Base-by-base conservation (phyloP, 2,329 filamentous ascomycete genomes). In the Talaromyces sp. region DNA sequence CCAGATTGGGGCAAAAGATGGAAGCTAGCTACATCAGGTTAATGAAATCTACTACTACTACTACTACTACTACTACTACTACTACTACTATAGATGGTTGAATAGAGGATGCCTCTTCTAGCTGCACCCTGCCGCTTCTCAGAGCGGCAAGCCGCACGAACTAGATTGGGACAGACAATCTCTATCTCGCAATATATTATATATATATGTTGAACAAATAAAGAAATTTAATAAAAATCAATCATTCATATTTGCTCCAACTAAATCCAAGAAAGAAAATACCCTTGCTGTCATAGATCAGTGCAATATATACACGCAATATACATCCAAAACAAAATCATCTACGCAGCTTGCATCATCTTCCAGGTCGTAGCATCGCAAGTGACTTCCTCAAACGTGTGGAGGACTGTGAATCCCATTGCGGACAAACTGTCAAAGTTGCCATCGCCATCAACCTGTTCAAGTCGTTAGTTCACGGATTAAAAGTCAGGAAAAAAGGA, bases 381-480 rank as follows among this genome's bases (percentile, higher is more conserved):
- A 62, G 86, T 89, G 58, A 95, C 84, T 73, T 96, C 90, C 68
- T 96, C 91, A 73, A 92, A 96, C 46, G 83, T 87, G 75, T 93
- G 89, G 64, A 92, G 77, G 51, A 90, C 84, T 64, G 86, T 86
- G 70, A 96, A 96, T 1, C 91, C 91, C 88, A 96, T 91, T 0
- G 85, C 86, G 59, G 87, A 81, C 61, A 96, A 78, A 38, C 87
- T 86, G 72, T 95, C 90, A 64, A 86, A 85, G 54, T 86, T 85
- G 58, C 89, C 88, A 69, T 92, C 89, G 17, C 84, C 84, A 63
- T 87, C 84, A 72, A 88, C 86, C 88, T 90, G 66, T 55, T 58
- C 17, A 52, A 24, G 21, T n/a, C 38, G 14, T 55, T 35, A 51
- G 46, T 10, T 21, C 49, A 35, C 29, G 26, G 6, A 52, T 38